Percentiles rank a stretch among this genome's conserved stretches.
These are phyloP conservation scores for Saccharomyces hybrid DNA, from an alignment of 1,139 yeast genomes.

Conservation along the genomic window DNA sequence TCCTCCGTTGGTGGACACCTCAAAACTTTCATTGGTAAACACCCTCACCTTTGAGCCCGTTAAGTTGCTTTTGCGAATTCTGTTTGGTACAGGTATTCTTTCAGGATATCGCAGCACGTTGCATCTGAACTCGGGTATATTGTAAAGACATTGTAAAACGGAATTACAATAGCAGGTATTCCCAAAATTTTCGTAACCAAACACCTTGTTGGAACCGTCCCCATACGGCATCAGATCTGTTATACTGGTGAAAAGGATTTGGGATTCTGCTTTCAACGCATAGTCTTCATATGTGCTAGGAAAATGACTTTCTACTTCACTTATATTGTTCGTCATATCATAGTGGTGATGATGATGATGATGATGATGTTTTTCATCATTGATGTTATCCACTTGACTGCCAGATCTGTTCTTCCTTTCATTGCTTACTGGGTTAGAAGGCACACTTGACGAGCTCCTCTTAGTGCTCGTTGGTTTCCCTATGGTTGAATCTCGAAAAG, in stretches of 20 bases:
- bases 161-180: too few relatives aligned
- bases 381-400: not conserved
- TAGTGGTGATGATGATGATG: not conserved
- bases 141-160: too few relatives aligned
- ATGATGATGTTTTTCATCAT: not conserved
- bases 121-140: constrained; percentile 46
- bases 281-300: not conserved
- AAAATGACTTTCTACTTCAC: not conserved
- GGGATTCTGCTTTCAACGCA: not conserved
- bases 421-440: not conserved
- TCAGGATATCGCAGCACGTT: constrained; percentile 45
- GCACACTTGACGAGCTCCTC: not conserved
- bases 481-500: not conserved
- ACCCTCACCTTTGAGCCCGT: constrained; percentile 41
- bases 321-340: not conserved
- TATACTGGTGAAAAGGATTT: not conserved
- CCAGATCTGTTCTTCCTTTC: not conserved
- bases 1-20: not conserved
- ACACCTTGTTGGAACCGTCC: too few relatives aligned
- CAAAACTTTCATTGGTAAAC: constrained; percentile 35
- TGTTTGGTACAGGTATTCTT: constrained; percentile 8
- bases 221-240: constrained; percentile 4
- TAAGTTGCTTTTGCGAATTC: constrained; percentile 1
- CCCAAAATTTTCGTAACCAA: too few relatives aligned
- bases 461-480: not conserved